These are phyloP conservation scores for Arthrobotrys pseudoclavata DNA, from an alignment of 2,329 filamentous ascomycete genomes.

Conservation along the genomic window DNA sequence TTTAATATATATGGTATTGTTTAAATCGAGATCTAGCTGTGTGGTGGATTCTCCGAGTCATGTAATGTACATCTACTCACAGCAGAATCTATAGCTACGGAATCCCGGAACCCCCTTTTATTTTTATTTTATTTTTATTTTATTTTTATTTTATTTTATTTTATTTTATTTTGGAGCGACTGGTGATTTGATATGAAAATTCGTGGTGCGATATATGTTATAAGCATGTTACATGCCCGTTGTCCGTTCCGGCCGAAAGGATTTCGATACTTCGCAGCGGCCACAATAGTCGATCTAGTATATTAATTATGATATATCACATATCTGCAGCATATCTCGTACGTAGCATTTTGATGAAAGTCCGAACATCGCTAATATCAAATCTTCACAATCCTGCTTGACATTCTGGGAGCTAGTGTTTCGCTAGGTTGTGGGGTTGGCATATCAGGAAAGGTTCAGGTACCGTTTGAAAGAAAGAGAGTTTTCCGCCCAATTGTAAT, in stretches of 20 bases:
- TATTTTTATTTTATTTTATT: too few relatives aligned
- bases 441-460: slow-evolving; percentile 45
- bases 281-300: too few relatives aligned
- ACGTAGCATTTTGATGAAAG: not conserved
- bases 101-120: too few relatives aligned
- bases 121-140: too few relatives aligned
- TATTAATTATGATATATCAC: not conserved
- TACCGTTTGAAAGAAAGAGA: slow-evolving; percentile 29
- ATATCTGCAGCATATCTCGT: not conserved
- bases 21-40: not conserved
- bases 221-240: slow-evolving; percentile 13
- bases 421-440: slow-evolving; percentile 19
- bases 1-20: not conserved
- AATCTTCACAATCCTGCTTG: not conserved
- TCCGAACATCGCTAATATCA: not conserved
- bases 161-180: too few relatives aligned
- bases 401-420: slow-evolving; percentile 9
- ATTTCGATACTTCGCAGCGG: not conserved
- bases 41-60: not conserved
- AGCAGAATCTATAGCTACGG: too few relatives aligned
- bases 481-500: slow-evolving; percentile 15
- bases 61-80: not conserved
- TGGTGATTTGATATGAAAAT: too few relatives aligned
- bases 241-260: not conserved
- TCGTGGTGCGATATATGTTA: not conserved